Base-by-base conservation (phyloP, 2,329 filamentous ascomycete genomes). In the Aureobasidium mangrovei region DNA sequence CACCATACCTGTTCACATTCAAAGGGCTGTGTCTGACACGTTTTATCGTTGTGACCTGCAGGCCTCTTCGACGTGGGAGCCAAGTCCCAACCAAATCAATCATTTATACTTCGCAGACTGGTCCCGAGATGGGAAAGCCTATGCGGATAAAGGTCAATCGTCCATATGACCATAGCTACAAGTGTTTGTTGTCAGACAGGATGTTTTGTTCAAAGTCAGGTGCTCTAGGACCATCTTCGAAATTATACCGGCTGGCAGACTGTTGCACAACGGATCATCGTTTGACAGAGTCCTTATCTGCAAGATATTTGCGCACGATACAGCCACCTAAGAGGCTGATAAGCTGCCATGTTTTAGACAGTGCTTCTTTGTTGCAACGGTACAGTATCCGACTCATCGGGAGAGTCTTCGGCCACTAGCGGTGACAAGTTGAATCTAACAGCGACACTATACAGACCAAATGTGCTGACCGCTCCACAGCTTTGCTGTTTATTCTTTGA, bases 51-150 rank as follows among this genome's bases (percentile, higher is more conserved):
- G n/a, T 49, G 46, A 26, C 46, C 46, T 49, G 18, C 31, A 18
- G 8, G 27, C 36, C 18, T 18, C 32, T 35, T 10, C 7, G 32
- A 2, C 32, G 10, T 10, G 32, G 32, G 6, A 35, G 32, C 6
- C 32, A 35, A 10, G 32, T 35, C 7, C 2, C 32, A 35, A 43
- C 9, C 26, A 35, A 29, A 42, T 41, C 18, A 42, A 42, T 28
- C 46, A 35, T 51, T 49, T 49, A 51, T 29, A 51, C 47, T 51
- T 51, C 47, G 24, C 10, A 6, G 28, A 9, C 18, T 24, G 27
- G 24, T 42, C 38, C 33, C 47, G 10, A 42, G 38, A 51, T 51
- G 35, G 47, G 47, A 26, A 51, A 35, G 47, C 47, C 9, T 18
- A 41, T 51, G 47, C 47, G 18, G 18, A 18, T 18, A 18, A 18